These are phyloP conservation scores for Edaphochlamys debaryana DNA, from an alignment of 139 green algal species.

Conservation along the genomic window DNA sequence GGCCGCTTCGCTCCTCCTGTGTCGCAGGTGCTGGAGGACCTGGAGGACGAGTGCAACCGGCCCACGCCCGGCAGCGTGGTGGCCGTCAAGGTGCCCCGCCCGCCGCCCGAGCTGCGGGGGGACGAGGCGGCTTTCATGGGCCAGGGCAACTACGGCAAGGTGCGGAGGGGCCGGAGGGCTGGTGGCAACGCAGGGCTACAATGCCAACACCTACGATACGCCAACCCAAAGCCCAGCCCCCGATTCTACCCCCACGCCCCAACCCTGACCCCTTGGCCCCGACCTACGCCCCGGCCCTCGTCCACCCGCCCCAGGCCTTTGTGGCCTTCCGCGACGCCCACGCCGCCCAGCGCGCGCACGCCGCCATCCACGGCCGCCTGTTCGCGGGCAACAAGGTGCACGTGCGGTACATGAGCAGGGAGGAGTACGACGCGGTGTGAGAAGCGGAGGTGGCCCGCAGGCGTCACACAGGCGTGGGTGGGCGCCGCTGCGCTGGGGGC, in stretches of 20 bases:
- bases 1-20: too few species aligned
- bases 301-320: slow-evolving; percentile 30
- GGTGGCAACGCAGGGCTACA: too few species aligned
- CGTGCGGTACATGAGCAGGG: slow-evolving; percentile 30
- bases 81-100: slow-evolving; percentile 39
- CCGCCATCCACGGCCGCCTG: slow-evolving; percentile 43
- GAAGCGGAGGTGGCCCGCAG: neutral
- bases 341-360: slow-evolving; percentile 21
- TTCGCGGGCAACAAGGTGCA: slow-evolving; percentile 39
- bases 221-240: too few species aligned
- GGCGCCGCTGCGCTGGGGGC: too few species aligned
- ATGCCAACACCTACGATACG: too few species aligned
- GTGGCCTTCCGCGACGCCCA: neutral
- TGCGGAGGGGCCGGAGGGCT: too few species aligned
- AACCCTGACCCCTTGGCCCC: too few species aligned
- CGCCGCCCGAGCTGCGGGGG: slow-evolving; percentile 1
- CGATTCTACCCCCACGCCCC: too few species aligned
- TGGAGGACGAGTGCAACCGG: slow-evolving; percentile 41
- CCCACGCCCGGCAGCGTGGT: neutral
- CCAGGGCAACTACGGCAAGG: slow-evolving; percentile 43
- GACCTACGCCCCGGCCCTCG: too few species aligned
- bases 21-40: slow-evolving; percentile 53
- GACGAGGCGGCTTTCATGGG: slow-evolving; percentile 35
- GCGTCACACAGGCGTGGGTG: too few species aligned
- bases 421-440: slow-evolving; percentile 1